Evolutionary conservation across 176 grass and related monocot genomes (phyloP), one percentile per base, ranked within the genome.

Genomic region (Lolium perenne): DNA sequence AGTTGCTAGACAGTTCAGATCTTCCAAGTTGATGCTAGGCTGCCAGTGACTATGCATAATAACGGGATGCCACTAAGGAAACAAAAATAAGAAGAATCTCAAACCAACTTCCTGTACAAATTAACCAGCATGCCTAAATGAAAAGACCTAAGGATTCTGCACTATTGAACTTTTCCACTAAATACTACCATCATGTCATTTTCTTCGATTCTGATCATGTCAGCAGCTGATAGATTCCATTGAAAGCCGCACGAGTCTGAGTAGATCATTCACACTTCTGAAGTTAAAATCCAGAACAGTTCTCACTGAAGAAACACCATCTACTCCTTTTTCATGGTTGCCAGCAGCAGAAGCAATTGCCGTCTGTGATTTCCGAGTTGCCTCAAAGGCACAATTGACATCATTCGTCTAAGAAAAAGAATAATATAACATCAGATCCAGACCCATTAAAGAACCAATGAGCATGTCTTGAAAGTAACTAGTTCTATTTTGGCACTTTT

Each of bases 231-330:
- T 92, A 74, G 97, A 91, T 79, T 99, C 94, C 94, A 94, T 89
- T 13, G 97, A 94, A 85, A 99, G 68, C 10, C 97, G 90, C 82
- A 99, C 90, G 80, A 99, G 94, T 81, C 87, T 90, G 56, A 99
- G 62, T 57, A 99, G 70, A 77, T 91, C 94, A 86, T 92, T 91
- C 79, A 99, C 92, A 71, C 89, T 91, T 84, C 89, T 91, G 67
- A 96, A 99, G 86, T 92, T 94, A 73, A 99, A 94, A 99, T 99
- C 92, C 68, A 99, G 88, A 91, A 92, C 97, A 53, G 87, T 80
- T 94, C 78, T 91, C 58, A 99, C 90, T 73, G 92, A 94, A 89
- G 92, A 88, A 78, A 96, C 63, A 21, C 70, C 84, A 78, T 87
- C 75, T 53, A 65, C 76, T 71, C 89, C 88, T 82, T 88, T 92